These are phyloP conservation scores for Cicer judaicum DNA, from an alignment of 306 rosid species.

Conservation along the genomic window DNA sequence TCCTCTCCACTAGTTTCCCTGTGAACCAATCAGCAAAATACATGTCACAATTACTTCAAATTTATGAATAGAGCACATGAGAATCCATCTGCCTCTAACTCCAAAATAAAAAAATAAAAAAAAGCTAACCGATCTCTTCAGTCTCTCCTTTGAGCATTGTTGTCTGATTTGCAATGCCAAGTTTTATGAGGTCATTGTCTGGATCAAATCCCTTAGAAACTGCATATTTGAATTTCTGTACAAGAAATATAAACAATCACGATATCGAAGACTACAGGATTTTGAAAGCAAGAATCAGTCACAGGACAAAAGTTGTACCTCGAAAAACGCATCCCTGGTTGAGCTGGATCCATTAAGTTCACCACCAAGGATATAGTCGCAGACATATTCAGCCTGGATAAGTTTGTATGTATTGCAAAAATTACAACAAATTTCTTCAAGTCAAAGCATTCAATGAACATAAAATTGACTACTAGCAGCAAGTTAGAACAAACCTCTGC, in stretches of 20 bases:
- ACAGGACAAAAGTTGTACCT: conserved; percentile 53
- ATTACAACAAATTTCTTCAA: conserved; percentile 20
- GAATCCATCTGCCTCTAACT: not conserved
- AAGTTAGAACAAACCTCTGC: conserved; percentile 65
- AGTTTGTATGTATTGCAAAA: conserved; percentile 23
- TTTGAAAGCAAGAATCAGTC: conserved; percentile 18
- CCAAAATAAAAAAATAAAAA: not conserved
- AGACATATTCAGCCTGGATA: conserved; percentile 84
- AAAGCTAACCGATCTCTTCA: conserved; percentile 84
- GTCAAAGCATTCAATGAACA: conserved; percentile 11
- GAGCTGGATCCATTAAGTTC: conserved; percentile 90
- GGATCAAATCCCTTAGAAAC: conserved; percentile 89
- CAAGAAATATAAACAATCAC: conserved; percentile 25
- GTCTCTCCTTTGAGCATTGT: conserved; percentile 99
- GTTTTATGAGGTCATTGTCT: conserved; percentile 67
- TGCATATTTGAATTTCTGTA: conserved; percentile 91
- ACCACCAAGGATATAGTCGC: conserved; percentile 91
- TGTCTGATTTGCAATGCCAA: conserved; percentile 96
- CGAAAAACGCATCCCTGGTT: conserved; percentile 79
- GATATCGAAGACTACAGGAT: conserved; percentile 19
- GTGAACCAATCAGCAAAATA: conserved; percentile 40
- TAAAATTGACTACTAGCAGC: conserved; percentile 35
- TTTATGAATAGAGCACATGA: conserved; percentile 13
- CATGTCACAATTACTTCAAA: conserved; percentile 18
- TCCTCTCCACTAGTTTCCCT: conserved; percentile 88